Evolutionary conservation across 495 filamentous ascomycete genomes (phyloP).

Genomic region (Xylaria palmicola): DNA sequence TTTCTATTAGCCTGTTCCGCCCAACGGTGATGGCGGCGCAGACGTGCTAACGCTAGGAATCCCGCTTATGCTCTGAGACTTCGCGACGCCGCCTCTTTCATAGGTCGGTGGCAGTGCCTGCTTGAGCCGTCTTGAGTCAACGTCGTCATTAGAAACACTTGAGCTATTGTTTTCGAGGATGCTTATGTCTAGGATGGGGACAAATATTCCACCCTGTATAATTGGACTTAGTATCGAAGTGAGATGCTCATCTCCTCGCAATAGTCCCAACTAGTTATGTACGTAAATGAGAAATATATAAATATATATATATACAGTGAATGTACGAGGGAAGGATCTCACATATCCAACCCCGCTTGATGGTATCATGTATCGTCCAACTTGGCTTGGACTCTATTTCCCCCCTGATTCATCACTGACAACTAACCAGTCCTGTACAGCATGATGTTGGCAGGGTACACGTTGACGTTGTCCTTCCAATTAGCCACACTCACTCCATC

Average conservation of each 20-base stretch:
- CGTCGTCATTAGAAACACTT: neutral
- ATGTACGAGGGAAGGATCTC: neutral
- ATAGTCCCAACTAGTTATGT: slow-evolving; percentile 1
- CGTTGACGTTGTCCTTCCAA: slow-evolving; percentile 47
- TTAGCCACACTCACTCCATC: slow-evolving; percentile 40
- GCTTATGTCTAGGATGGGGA: neutral
- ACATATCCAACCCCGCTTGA: neutral
- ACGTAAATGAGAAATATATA: slow-evolving; percentile 4
- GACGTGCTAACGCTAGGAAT: neutral
- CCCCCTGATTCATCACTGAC: neutral
- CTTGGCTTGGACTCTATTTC: neutral
- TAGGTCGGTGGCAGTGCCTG: neutral
- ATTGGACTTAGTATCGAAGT: neutral
- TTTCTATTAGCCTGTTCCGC: neutral
- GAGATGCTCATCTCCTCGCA: neutral
- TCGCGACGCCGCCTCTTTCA: neutral
- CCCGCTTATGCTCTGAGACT: neutral
- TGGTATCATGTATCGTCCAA: neutral
- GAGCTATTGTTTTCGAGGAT: neutral
- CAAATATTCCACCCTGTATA: neutral
- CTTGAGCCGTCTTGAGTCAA: neutral
- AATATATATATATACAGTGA: slow-evolving; percentile 8
- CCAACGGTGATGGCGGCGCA: neutral
- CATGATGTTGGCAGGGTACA: slow-evolving; percentile 44
- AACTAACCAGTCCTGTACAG: slow-evolving; percentile 11